A percentile compares a stretch with the other conserved stretches of the same genome.
phyloP scores from a whole-genome alignment of 2,329 filamentous ascomycete species.

The Botrytis cinerea region DNA sequence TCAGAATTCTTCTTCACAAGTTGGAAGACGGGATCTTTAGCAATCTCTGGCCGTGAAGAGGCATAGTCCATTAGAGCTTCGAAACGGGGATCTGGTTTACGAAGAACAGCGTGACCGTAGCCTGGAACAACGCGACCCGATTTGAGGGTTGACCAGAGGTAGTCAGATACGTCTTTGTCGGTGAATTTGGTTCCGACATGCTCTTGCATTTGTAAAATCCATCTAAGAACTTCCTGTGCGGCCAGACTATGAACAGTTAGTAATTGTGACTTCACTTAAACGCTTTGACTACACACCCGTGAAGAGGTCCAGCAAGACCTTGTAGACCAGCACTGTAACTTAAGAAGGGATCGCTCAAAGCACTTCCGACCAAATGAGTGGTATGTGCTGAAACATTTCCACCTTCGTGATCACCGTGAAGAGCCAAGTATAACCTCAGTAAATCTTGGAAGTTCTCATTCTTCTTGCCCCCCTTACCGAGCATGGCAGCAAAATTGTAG shows the following conservation, averaged over 20 bases:
- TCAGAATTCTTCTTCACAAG: conserved; percentile 92
- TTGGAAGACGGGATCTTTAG: conserved; percentile 85
- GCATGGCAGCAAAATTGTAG: conserved; percentile 96
- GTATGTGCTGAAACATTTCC: conserved; percentile 96
- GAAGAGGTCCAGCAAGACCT: conserved; percentile 89
- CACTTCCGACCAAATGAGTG: conserved; percentile 92
- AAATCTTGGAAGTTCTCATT: conserved; percentile 96
- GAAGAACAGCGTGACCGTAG: conserved; percentile 92
- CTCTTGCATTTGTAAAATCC: conserved; percentile 95
- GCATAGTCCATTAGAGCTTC: conserved; percentile 97
- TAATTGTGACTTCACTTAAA: background rate
- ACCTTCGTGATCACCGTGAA: conserved; percentile 97
- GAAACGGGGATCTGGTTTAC: conserved; percentile 96
- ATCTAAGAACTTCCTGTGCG: conserved; percentile 94
- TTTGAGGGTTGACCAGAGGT: conserved; percentile 91
- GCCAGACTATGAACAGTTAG: conserved; percentile 61
- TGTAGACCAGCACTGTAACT: conserved; percentile 95
- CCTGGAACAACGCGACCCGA: conserved; percentile 90
- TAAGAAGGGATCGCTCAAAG: conserved; percentile 91
- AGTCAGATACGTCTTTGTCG: conserved; percentile 80
- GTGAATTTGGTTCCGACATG: conserved; percentile 76
- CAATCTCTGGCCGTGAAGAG: conserved; percentile 78
- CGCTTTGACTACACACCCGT: conserved; percentile 58
- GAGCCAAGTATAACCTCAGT: conserved; percentile 87
- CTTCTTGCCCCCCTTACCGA: conserved; percentile 84